Percentiles rank a stretch among this genome's conserved stretches.
phyloP scores from a whole-genome alignment of 2,329 filamentous ascomycete species.

The Apiospora koreana region DNA sequence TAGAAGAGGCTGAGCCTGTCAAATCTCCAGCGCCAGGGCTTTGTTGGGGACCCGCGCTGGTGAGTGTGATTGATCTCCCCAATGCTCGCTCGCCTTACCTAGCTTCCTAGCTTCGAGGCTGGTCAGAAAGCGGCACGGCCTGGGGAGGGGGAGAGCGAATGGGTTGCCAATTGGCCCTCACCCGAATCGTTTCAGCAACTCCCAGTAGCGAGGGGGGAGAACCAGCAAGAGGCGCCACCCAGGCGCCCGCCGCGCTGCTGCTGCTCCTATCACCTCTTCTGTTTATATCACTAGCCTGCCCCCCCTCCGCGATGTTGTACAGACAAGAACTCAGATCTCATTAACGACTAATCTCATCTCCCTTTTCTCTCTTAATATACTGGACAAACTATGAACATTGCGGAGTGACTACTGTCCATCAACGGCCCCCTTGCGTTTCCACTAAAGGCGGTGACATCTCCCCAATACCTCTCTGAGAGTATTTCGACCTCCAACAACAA shows the following conservation, averaged over 20 bases:
- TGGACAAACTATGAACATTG: neutral
- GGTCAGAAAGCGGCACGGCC: neutral
- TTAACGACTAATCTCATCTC: neutral
- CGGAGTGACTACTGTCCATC: neutral
- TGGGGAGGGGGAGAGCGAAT: neutral
- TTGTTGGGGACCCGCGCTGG: constrained; percentile 3
- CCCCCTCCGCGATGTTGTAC: neutral
- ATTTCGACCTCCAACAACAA: neutral
- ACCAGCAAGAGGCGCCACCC: too few species aligned
- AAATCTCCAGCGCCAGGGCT: constrained; percentile 1
- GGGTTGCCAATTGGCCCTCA: neutral
- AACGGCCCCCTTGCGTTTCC: neutral
- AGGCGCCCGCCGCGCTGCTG: neutral
- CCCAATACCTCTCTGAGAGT: neutral
- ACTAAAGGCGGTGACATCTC: neutral
- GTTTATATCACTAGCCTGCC: neutral
- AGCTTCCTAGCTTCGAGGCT: neutral
- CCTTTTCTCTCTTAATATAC: neutral
- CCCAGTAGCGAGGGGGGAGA: neutral
- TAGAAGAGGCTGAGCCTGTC: constrained; percentile 1
- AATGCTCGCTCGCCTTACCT: neutral
- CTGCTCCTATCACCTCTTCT: neutral
- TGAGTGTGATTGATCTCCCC: neutral
- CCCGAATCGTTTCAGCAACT: neutral
- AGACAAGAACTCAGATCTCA: neutral